Conservation (phyloP, 2,329 filamentous ascomycete species). For the Diplodia mutila region DNA sequence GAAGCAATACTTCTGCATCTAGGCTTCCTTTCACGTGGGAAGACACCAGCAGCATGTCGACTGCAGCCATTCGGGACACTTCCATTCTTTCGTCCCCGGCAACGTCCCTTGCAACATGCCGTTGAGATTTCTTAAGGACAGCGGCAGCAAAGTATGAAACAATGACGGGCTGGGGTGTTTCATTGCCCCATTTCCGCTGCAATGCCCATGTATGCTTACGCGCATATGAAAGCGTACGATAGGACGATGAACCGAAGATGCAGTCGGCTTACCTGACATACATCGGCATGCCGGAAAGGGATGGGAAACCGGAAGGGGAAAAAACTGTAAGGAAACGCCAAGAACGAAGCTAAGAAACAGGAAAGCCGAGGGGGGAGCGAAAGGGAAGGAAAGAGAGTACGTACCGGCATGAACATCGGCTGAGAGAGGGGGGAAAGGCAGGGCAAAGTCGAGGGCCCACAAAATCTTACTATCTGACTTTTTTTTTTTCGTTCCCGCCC, state of each 20-base stretch:
- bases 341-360: neutral
- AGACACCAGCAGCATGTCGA: neutral
- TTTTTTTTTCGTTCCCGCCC: neutral
- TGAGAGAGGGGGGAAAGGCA: neutral
- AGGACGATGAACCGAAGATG: neutral
- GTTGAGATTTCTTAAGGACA: neutral
- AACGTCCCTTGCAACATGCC: neutral
- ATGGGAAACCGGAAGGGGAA: neutral
- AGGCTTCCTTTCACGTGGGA: neutral
- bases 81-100: neutral
- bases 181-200: neutral
- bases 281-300: neutral
- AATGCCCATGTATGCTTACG: slow-evolving; percentile 9
- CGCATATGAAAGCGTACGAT: neutral
- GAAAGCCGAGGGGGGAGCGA: neutral
- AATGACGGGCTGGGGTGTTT: neutral
- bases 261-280: slow-evolving; percentile 5
- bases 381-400: neutral
- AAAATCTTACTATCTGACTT: slow-evolving; percentile 5
- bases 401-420: too few relatives aligned
- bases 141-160: neutral
- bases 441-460: neutral
- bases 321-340: neutral
- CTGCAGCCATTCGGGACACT: neutral
- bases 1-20: neutral